Evolutionary conservation across 306 rosid species (phyloP).

Genomic region (Fragaria vesca): DNA sequence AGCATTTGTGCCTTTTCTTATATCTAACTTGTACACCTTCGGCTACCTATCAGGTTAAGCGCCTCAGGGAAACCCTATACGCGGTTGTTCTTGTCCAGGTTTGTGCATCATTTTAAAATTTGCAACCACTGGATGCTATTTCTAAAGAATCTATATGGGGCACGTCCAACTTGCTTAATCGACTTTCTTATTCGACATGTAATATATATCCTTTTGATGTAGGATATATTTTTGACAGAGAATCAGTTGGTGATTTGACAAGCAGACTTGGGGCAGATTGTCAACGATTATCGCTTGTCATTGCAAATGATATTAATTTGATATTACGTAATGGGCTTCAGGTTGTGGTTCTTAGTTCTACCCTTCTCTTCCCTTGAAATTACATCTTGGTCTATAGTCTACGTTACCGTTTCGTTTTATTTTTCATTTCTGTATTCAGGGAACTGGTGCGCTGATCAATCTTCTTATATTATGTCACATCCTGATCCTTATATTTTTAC

Average conservation of each 20-base stretch:
- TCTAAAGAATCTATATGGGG: slow-evolving; percentile 9
- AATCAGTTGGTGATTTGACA: slow-evolving; percentile 71
- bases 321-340: slow-evolving; percentile 60
- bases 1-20: no score
- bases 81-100: slow-evolving; percentile 68
- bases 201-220: no score
- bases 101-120: slow-evolving; percentile 21
- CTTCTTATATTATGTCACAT: no score
- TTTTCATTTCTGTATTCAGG: no score
- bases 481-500: no score
- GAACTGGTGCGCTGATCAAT: no score
- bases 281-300: slow-evolving; percentile 55
- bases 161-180: no score
- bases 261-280: slow-evolving; percentile 85
- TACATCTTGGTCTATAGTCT: no score
- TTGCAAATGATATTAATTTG: slow-evolving; percentile 62
- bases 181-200: no score
- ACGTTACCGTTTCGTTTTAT: no score
- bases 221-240: neutral
- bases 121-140: slow-evolving; percentile 1
- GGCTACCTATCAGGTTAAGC: slow-evolving; percentile 1
- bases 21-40: no score
- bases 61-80: slow-evolving; percentile 52
- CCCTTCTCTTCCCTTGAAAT: neutral
- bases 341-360: slow-evolving; percentile 38